phyloP scores from a whole-genome alignment of 176 grass and related monocot genomes.

The Rhynchospora pubera region DNA sequence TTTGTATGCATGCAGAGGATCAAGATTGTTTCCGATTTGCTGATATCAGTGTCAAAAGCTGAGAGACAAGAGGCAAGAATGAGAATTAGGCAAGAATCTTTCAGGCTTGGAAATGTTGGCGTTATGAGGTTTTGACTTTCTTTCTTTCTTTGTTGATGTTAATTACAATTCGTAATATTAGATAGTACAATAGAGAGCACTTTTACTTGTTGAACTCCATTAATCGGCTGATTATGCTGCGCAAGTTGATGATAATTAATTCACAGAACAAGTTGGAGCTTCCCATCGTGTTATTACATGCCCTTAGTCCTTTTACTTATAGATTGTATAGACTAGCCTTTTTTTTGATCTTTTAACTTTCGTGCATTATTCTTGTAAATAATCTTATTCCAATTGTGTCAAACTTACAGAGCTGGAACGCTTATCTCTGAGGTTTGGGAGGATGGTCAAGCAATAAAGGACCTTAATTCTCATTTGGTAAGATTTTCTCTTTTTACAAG shows the following conservation, averaged over 20 bases:
- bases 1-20: conserved; percentile 57
- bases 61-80: conserved; percentile 92
- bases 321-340: background rate
- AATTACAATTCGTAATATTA: background rate
- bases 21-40: conserved; percentile 79
- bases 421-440: conserved; percentile 97
- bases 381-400: background rate
- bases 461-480: conserved; percentile 89
- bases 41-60: conserved; percentile 94
- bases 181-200: background rate
- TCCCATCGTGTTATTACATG: background rate
- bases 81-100: conserved; percentile 91
- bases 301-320: background rate
- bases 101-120: conserved; percentile 90
- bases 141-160: conserved; percentile 1
- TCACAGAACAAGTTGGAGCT: background rate
- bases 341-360: background rate
- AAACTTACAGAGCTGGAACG: conserved; percentile 78
- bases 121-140: conserved; percentile 70
- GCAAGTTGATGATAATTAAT: background rate
- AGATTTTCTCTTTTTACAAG: conserved; percentile 33
- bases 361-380: background rate
- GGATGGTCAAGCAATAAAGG: conserved; percentile 96
- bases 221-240: background rate
- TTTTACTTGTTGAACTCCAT: background rate